phyloP scores from a whole-genome alignment of 2,329 filamentous ascomycete genomes.

The Trichoderma sp. region DNA sequence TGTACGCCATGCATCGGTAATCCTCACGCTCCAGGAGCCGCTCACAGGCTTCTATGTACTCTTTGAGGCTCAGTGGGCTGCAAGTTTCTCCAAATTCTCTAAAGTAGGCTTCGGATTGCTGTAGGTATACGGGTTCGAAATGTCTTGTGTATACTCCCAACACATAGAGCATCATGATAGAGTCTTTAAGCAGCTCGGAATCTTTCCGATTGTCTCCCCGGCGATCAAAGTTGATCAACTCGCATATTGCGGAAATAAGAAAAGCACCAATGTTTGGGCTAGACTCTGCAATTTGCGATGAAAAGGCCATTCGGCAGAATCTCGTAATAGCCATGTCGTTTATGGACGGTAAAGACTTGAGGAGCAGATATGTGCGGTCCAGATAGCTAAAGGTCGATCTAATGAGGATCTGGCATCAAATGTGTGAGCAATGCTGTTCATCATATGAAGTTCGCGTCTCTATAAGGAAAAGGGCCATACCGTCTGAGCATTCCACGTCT shows the following conservation, averaged over 20 bases:
- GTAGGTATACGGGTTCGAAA: constrained; percentile 78
- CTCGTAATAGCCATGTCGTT: constrained; percentile 77
- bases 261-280: constrained; percentile 33
- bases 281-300: constrained; percentile 15
- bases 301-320: constrained; percentile 66
- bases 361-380: constrained; percentile 84
- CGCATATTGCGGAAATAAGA: constrained; percentile 62
- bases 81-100: constrained; percentile 67
- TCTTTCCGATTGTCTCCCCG: constrained; percentile 59
- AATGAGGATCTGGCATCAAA: constrained; percentile 62
- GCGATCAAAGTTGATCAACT: constrained; percentile 74
- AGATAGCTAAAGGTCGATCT: constrained; percentile 92
- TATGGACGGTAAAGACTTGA: constrained; percentile 68
- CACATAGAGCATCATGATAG: constrained; percentile 82
- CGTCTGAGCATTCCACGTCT: constrained; percentile 74
- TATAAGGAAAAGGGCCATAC: constrained; percentile 44
- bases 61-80: constrained; percentile 64
- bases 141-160: constrained; percentile 75
- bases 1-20: constrained; percentile 74
- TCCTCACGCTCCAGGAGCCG: constrained; percentile 72
- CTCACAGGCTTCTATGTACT: constrained; percentile 73
- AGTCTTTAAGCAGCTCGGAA: constrained; percentile 66
- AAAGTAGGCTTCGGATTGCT: constrained; percentile 68
- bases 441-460: not conserved
- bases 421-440: constrained; percentile 7